A percentile compares a stretch with the other conserved stretches of the same genome.
phyloP scores from a whole-genome alignment of 768 basidiomycete species.

The Trichaptum fuscoviolaceum region DNA sequence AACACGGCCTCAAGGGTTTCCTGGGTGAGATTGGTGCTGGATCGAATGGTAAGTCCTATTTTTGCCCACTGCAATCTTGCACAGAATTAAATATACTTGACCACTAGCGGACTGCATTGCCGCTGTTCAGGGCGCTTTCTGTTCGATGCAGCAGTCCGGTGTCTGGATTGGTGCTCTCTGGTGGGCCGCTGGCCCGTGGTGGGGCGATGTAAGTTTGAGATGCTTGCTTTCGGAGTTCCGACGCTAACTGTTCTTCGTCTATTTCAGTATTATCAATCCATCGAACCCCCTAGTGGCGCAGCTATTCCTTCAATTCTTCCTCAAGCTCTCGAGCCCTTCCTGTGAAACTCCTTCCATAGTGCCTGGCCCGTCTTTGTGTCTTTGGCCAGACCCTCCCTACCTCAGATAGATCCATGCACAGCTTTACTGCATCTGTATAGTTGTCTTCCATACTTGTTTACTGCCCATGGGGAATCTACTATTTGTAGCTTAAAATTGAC shows the following conservation, averaged over 20 bases:
- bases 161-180: conserved; percentile 53
- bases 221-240: conserved; percentile 1
- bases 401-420: neutral
- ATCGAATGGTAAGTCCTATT: conserved; percentile 21
- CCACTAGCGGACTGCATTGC: conserved; percentile 32
- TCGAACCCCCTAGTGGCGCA: conserved; percentile 54
- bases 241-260: conserved; percentile 11
- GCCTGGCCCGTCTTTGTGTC: neutral
- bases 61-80: conserved; percentile 13
- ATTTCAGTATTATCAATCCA: conserved; percentile 51
- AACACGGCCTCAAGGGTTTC: conserved; percentile 56
- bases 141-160: conserved; percentile 51
- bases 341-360: conserved; percentile 25
- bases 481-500: neutral
- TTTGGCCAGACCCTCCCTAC: neutral
- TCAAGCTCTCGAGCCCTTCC: conserved; percentile 49
- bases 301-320: conserved; percentile 51
- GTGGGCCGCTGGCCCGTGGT: conserved; percentile 66
- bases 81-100: conserved; percentile 13
- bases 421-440: neutral
- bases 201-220: conserved; percentile 40
- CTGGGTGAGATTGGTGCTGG: conserved; percentile 59
- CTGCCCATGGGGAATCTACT: neutral
- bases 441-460: neutral
- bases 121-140: conserved; percentile 51